These are phyloP conservation scores for Opeltia flavorubescens DNA, from an alignment of 495 filamentous ascomycete genomes.

Conservation along the genomic window DNA sequence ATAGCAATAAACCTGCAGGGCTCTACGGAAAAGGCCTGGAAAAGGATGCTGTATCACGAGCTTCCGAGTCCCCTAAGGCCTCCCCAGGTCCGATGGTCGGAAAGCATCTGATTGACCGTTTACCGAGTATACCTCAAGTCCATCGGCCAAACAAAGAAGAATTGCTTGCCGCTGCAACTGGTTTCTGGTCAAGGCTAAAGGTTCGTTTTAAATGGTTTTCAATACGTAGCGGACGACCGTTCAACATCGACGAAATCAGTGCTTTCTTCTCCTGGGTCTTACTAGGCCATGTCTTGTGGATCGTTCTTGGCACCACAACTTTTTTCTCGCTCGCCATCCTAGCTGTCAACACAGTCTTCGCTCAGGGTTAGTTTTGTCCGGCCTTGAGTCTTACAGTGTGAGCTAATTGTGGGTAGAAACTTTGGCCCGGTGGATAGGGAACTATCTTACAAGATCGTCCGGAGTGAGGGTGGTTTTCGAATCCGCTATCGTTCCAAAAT, in stretches of 20 bases:
- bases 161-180: slow-evolving; percentile 77
- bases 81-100: slow-evolving; percentile 3
- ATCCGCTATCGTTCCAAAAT: slow-evolving; percentile 91
- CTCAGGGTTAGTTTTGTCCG: slow-evolving; percentile 50
- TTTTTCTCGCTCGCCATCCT: slow-evolving; percentile 88
- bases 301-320: slow-evolving; percentile 88
- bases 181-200: slow-evolving; percentile 82
- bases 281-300: slow-evolving; percentile 85
- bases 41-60: background rate
- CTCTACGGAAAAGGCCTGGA: background rate
- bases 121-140: slow-evolving; percentile 53
- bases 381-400: background rate
- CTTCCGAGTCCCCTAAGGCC: background rate
- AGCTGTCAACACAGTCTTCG: slow-evolving; percentile 88
- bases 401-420: slow-evolving; percentile 49
- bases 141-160: slow-evolving; percentile 91
- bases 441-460: slow-evolving; percentile 88
- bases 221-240: slow-evolving; percentile 86
- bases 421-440: slow-evolving; percentile 80
- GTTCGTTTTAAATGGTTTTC: slow-evolving; percentile 97
- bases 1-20: background rate
- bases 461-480: slow-evolving; percentile 96
- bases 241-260: slow-evolving; percentile 87
- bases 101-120: slow-evolving; percentile 45
- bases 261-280: slow-evolving; percentile 94